Evolutionary conservation across 2,329 filamentous ascomycete genomes (phyloP), one percentile per base, ranked within the genome.

Genomic region (Apiospora sp.): DNA sequence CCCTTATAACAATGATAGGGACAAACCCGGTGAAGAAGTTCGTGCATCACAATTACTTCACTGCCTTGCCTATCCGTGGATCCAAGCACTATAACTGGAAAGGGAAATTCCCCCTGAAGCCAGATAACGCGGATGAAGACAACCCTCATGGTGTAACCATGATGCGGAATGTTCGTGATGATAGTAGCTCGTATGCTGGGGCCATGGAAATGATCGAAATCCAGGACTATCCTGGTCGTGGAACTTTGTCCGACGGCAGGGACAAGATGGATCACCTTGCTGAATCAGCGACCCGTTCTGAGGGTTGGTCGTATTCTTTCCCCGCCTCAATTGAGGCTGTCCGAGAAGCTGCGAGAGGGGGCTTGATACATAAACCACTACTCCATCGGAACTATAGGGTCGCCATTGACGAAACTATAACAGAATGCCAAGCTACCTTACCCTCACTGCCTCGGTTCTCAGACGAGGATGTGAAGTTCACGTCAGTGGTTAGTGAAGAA

Each of bases 341-440:
- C 51, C 16, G 1, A 8, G 12, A 5, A 34, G 19, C 14, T 1
- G 7, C 34, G 4, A 5, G 6, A 58, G 27, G 4, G 14, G 27
- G 7, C 6, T 1, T 8, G 4, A 19, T 58, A 58, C 6, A 6
- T 19, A 13, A 4, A 30, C 24, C 27, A 7, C 24, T 58, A 3
- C 4, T 30, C 0, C 16, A 27, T 19, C 12, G 1, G 8, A 13
- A 58, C 51, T 34, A 34, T 58, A 7, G 7, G 27, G 16, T 34
- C 19, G 3, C 2, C 14, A 22, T 1, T 34, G 6, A 22, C 2
- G 27, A 5, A 1, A 19, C 4, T 1, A 4, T 58, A 0, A 3
- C 51, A 2, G 7, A 22, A 27, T 34, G 27, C 14, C 0, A 4
- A 5, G 27, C 13, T 19, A 8, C 0, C 19, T 14, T 58, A 22